Evolutionary conservation across 2,329 filamentous ascomycete species (phyloP).

Genomic region (Ilyonectria mors-panacis): DNA sequence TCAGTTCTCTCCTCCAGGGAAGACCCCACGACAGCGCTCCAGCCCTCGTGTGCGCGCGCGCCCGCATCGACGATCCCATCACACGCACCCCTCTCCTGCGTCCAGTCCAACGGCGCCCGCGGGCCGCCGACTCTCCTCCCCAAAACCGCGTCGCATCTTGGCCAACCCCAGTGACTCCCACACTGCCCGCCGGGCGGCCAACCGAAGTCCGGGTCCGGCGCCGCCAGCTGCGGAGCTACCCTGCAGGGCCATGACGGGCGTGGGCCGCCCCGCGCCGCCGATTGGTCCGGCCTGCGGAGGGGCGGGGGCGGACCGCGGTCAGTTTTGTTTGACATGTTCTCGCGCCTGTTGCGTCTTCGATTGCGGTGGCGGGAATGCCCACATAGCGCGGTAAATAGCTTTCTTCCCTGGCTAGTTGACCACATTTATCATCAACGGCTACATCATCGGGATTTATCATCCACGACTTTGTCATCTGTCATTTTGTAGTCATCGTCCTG

Average conservation of each 20-base stretch:
- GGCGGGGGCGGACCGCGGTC: constrained; percentile 11
- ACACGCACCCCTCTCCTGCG: neutral
- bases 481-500: neutral
- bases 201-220: constrained; percentile 41
- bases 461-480: neutral
- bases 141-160: neutral
- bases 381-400: constrained; percentile 1
- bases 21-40: neutral
- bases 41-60: neutral
- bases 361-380: constrained; percentile 5
- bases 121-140: neutral
- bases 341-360: neutral
- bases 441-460: neutral
- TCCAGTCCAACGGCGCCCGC: neutral
- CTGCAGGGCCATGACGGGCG: constrained; percentile 29
- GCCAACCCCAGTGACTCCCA: constrained; percentile 11
- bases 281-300: constrained; percentile 39
- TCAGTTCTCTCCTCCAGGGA: neutral
- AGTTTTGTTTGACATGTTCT: neutral
- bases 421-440: neutral
- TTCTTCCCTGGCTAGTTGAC: neutral
- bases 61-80: constrained; percentile 4
- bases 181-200: constrained; percentile 3
- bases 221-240: constrained; percentile 37
- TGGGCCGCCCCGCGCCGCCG: constrained; percentile 38